Percentiles rank a stretch among this genome's conserved stretches.
phyloP scores from a whole-genome alignment of 2,329 filamentous ascomycete species.

The Verticillium klebahnii region DNA sequence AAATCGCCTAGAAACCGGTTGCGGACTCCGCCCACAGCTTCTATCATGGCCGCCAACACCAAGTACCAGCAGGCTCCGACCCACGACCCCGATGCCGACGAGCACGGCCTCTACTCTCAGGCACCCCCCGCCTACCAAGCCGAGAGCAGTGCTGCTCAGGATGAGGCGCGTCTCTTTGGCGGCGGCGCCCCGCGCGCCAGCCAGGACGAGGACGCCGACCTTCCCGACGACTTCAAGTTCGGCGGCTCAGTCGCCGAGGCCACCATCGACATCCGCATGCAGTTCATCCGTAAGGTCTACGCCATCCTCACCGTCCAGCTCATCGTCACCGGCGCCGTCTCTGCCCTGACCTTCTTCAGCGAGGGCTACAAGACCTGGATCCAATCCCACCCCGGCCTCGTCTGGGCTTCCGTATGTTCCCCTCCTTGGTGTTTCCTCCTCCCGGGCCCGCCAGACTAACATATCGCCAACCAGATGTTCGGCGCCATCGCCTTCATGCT shows the following conservation, averaged over 20 bases:
- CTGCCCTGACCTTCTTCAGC: slow-evolving; percentile 82
- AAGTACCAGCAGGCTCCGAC: slow-evolving; percentile 82
- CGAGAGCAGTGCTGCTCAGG: slow-evolving; percentile 49
- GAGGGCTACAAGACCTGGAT: slow-evolving; percentile 79
- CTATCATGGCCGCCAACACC: slow-evolving; percentile 64
- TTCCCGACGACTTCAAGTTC: slow-evolving; percentile 99
- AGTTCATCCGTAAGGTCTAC: slow-evolving; percentile 97
- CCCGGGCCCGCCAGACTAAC: slow-evolving; percentile 13
- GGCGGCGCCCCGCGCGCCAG: slow-evolving; percentile 69
- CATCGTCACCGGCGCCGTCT: slow-evolving; percentile 75
- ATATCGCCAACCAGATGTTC: slow-evolving; percentile 50
- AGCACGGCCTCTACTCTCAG: slow-evolving; percentile 55
- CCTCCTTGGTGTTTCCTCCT: not conserved
- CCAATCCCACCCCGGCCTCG: slow-evolving; percentile 74
- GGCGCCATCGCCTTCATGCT: slow-evolving; percentile 80
- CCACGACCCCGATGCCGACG: slow-evolving; percentile 78
- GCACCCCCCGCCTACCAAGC: slow-evolving; percentile 77
- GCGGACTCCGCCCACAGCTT: not conserved
- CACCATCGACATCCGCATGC: slow-evolving; percentile 92
- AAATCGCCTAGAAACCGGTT: not conserved
- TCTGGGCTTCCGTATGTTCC: slow-evolving; percentile 69
- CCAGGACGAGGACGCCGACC: slow-evolving; percentile 63
- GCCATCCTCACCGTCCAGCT: slow-evolving; percentile 95
- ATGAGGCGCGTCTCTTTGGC: slow-evolving; percentile 53
- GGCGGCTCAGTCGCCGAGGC: slow-evolving; percentile 91